Base-by-base conservation (phyloP, 2,329 filamentous ascomycete genomes). In the Calonectria multiphialidica region DNA sequence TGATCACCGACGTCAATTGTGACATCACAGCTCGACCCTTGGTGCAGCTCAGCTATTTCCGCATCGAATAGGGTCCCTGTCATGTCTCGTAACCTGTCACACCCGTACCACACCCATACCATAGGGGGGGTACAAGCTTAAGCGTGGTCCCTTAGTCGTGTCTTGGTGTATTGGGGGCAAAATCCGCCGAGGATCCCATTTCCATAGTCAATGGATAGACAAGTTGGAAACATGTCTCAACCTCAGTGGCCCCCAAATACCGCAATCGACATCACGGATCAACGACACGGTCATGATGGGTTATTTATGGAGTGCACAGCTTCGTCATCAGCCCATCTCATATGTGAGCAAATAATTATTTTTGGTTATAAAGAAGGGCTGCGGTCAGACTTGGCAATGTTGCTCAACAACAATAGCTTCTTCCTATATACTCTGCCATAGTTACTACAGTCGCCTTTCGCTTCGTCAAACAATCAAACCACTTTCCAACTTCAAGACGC, bases 1-100 rank as follows among this genome's bases (percentile, higher is more conserved):
- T 68, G 37, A 47, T 75, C 59, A 66, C 25, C 66, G 69, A 76
- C 68, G 68, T 73, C 72, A 76, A 73, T 40, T 5, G 72, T 80
- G 78, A 80, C 78, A 78, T 80, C 78, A 80, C 73, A 63, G n/a
- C 70, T 63, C 62, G 30, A 57, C 49, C 35, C 53, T 67, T 18
- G 12, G n/a, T 23, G 42, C 35, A 55, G 70, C 49, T 55, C 30
- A 33, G 45, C 30, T 9, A 18, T 25, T 42, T 25, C 21, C 25
- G 9, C 16, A 40, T 66, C 72, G 42, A 75, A 62, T 68, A 68
- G 42, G 45, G 64, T 49, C 65, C 71, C 35, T 70, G 53, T 61
- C 35, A 72, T 73, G 70, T 68, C 66, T 68, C 67, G 66, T 44
- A 53, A 64, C 55, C 65, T 75, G 74, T 72, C 69, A 72, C 72